Conservation (phyloP, 2,329 filamentous ascomycete species). For the Aspergillus pseudonomiae region DNA sequence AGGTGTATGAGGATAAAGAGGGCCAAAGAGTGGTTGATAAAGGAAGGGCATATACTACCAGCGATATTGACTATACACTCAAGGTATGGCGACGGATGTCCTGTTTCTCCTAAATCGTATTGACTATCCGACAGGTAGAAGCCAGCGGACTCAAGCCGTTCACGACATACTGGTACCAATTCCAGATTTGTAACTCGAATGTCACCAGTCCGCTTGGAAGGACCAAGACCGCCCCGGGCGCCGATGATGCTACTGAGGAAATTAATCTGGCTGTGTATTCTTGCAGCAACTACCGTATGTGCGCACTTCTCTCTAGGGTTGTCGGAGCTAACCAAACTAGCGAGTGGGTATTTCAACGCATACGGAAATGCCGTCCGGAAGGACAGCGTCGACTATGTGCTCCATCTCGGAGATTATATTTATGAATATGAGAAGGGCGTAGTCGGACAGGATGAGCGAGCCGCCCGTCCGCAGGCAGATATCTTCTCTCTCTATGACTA, state of each 20-base stretch:
- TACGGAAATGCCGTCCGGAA: conserved; percentile 63
- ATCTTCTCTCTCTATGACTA: conserved; percentile 56
- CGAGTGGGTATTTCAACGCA: conserved; percentile 62
- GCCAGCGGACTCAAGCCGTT: conserved; percentile 64
- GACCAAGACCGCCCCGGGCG: conserved; percentile 69
- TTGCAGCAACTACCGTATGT: conserved; percentile 67
- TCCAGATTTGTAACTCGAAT: conserved; percentile 66
- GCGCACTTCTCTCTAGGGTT: accelerated
- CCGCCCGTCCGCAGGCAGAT: conserved; percentile 9
- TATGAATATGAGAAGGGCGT: conserved; percentile 60
- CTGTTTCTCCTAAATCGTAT: not conserved
- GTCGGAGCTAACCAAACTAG: conserved; percentile 27
- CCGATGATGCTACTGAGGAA: conserved; percentile 57
- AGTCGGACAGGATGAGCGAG: conserved; percentile 25
- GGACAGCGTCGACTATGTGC: conserved; percentile 62
- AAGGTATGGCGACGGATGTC: conserved; percentile 53
- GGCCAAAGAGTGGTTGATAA: conserved; percentile 50
- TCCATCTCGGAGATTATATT: conserved; percentile 65
- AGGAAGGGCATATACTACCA: conserved; percentile 69
- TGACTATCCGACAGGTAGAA: conserved; percentile 48
- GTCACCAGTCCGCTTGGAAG: conserved; percentile 65
- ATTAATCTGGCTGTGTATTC: conserved; percentile 71
- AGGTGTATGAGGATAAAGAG: conserved; percentile 47
- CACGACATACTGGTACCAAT: conserved; percentile 68
- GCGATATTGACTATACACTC: conserved; percentile 74